Base-by-base conservation (phyloP, 2,329 filamentous ascomycete species). In the Chrysoporthe puriensis region DNA sequence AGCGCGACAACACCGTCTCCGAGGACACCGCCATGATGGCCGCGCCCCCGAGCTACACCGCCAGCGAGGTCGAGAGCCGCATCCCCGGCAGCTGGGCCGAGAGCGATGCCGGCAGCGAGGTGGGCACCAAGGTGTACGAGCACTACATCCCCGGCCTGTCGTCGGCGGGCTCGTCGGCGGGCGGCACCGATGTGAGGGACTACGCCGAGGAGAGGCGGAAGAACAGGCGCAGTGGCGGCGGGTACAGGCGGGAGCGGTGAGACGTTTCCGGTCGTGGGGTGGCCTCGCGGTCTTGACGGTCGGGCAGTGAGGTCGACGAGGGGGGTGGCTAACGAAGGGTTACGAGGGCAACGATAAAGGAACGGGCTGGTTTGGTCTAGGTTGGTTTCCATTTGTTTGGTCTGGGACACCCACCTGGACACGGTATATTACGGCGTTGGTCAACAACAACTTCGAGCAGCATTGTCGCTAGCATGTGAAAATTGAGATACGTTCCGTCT, bases 41-140 rank as follows among this genome's bases (percentile, higher is more conserved):
- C 65, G 73, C 70, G 50, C 62, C 56, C 66, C 71, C 43, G 65
- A 71, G 26, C 75, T 64, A 62, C 65, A 67, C 62, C 60, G 50
- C 58, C 34, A 66, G 67, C 46, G 66, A 71, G 21, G 70, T 62
- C 52, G 69, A 75, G 66, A 74, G 78, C 36, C 74, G 76, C 5
- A 73, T 79, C 40, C 78, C 79, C 2, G 77, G 78, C 42, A 77
- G 77, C 62, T 80, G 77, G 74, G 74, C 72, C 59, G 77, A 79
- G 66, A 83, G 81, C 73, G 81, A 81, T 67, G 76, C 74, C 68
- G 78, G 73, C 56, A 83, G 82, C 74, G 85, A 88, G 2, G 71
- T 84, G 9, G 86, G 86, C 42, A 87, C 85, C 71, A 88, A 87
- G 81, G 82, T 84, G 48, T 88, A 88, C 73, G 80, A 80, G 71